phyloP scores from a whole-genome alignment of 192 early-diverging fungal genomes.

The Entomortierella beljakovae region DNA sequence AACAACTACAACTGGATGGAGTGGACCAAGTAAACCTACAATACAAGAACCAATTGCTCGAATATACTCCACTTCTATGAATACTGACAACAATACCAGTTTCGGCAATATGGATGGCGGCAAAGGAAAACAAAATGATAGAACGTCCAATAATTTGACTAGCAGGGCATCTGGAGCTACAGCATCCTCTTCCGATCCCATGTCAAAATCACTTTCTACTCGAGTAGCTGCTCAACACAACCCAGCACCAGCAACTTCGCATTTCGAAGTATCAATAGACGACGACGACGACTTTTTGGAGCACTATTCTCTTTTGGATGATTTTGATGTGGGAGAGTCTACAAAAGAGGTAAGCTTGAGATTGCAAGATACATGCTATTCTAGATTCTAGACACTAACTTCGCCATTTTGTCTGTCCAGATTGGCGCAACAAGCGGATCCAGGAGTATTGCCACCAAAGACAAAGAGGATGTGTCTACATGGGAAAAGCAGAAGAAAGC shows the following conservation, averaged over 20 bases:
- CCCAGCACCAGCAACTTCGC: neutral
- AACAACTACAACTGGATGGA: conserved; percentile 17
- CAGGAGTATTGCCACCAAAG: too few relatives aligned
- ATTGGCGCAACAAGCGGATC: too few relatives aligned
- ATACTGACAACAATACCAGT: neutral
- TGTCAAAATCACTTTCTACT: neutral
- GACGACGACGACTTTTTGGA: conserved; percentile 30
- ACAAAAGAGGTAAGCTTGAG: conserved; percentile 3
- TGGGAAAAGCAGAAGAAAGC: neutral
- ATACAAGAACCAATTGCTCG: conserved; percentile 14
- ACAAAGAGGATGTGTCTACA: too few relatives aligned
- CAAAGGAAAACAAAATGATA: neutral
- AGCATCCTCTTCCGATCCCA: neutral
- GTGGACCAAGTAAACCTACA: conserved; percentile 29
- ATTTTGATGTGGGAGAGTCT: conserved; percentile 16
- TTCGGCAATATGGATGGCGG: neutral
- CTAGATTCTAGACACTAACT: too few relatives aligned
- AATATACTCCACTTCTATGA: neutral
- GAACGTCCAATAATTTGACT: neutral
- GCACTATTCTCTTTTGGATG: conserved; percentile 7
- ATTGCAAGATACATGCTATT: neutral
- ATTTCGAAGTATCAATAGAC: neutral
- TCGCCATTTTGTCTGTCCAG: too few relatives aligned
- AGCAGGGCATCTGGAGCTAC: neutral
- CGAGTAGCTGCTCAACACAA: neutral